Evolutionary conservation across 371 early-diverging fungal species (phyloP).

Genomic region (Sporodiniella umbellata): DNA sequence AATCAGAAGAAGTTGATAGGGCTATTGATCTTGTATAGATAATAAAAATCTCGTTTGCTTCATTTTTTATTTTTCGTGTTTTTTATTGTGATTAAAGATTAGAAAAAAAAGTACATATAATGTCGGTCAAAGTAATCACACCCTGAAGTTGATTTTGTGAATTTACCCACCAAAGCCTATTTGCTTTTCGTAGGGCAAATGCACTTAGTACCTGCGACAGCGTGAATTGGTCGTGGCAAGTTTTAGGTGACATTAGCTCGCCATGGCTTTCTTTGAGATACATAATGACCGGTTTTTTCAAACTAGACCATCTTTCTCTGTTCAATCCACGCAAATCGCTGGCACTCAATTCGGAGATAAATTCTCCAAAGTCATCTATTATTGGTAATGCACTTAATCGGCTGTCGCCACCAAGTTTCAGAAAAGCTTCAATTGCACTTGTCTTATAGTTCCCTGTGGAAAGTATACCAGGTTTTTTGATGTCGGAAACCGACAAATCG

Average conservation of each 20-base stretch:
- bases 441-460: slow-evolving; percentile 37
- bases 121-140: slow-evolving; percentile 41
- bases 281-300: slow-evolving; percentile 45
- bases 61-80: no score
- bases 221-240: slow-evolving; percentile 54
- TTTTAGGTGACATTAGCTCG: slow-evolving; percentile 44
- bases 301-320: slow-evolving; percentile 39
- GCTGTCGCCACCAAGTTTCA: slow-evolving; percentile 36
- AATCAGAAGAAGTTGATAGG: slow-evolving; percentile 19
- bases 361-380: slow-evolving; percentile 38
- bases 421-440: slow-evolving; percentile 53
- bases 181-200: slow-evolving; percentile 47
- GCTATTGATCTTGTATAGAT: slow-evolving; percentile 23
- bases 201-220: slow-evolving; percentile 57
- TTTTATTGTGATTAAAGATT: slow-evolving; percentile 1
- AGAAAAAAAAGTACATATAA: slow-evolving; percentile 17
- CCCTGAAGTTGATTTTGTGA: slow-evolving; percentile 47
- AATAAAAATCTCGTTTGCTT: background rate
- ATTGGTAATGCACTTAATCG: slow-evolving; percentile 51
- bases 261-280: slow-evolving; percentile 46
- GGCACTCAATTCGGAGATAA: slow-evolving; percentile 59
- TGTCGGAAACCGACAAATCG: slow-evolving; percentile 37
- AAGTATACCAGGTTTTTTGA: slow-evolving; percentile 11
- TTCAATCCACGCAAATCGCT: slow-evolving; percentile 63
- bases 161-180: slow-evolving; percentile 60